Evolutionary conservation across 805 yeast species (phyloP).

Genomic region (Scheffersomyces coipomensis): DNA sequence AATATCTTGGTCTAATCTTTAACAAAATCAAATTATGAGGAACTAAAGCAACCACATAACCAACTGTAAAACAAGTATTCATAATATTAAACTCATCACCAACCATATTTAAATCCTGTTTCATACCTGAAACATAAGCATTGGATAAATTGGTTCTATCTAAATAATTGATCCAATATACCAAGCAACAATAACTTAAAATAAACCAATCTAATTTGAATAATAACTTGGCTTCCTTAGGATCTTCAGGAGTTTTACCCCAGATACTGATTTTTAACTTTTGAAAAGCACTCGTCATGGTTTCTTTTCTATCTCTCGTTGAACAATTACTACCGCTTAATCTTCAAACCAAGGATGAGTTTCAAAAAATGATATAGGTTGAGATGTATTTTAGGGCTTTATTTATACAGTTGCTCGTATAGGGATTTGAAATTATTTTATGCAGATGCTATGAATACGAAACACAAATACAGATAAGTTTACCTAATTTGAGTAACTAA

Average conservation of each 20-base stretch:
- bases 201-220: slow-evolving; percentile 41
- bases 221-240: slow-evolving; percentile 28
- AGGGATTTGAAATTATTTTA: too few relatives aligned
- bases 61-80: slow-evolving; percentile 58
- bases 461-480: too few relatives aligned
- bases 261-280: slow-evolving; percentile 10
- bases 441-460: too few relatives aligned
- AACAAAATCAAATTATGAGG: slow-evolving; percentile 58
- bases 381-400: too few relatives aligned
- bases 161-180: slow-evolving; percentile 52
- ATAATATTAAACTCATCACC: slow-evolving; percentile 52
- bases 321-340: too few relatives aligned
- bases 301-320: too few relatives aligned
- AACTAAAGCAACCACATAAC: slow-evolving; percentile 59
- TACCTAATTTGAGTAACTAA: too few relatives aligned
- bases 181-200: slow-evolving; percentile 38
- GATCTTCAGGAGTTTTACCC: slow-evolving; percentile 31
- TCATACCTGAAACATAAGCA: slow-evolving; percentile 70
- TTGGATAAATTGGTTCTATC: slow-evolving; percentile 41
- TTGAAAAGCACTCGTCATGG: background rate
- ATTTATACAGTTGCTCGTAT: too few relatives aligned
- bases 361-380: too few relatives aligned
- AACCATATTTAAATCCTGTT: slow-evolving; percentile 47
- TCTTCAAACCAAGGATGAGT: too few relatives aligned
- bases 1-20: slow-evolving; percentile 53